These are phyloP conservation scores for Gastrodia elata DNA, from an alignment of 106 monocot species.

Conservation along the genomic window DNA sequence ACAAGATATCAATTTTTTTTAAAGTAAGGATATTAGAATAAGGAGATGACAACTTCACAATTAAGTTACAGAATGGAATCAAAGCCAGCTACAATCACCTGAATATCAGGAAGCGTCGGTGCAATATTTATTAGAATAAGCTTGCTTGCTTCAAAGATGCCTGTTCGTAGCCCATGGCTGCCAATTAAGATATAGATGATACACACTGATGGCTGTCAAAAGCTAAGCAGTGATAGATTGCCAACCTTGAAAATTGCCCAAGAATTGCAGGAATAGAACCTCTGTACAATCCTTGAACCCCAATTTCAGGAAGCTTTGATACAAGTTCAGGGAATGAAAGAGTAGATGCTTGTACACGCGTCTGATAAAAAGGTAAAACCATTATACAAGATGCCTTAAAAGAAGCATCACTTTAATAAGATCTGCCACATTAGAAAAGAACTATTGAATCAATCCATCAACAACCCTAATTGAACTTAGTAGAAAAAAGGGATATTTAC, in stretches of 20 bases:
- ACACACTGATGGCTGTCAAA: neutral
- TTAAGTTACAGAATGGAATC: neutral
- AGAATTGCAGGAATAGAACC: constrained; percentile 94
- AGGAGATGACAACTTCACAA: neutral
- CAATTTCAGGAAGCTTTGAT: constrained; percentile 85
- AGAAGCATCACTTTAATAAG: neutral
- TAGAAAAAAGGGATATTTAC: too few relatives aligned
- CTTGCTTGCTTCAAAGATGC: constrained; percentile 97
- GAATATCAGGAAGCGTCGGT: constrained; percentile 83
- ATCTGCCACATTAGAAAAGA: neutral
- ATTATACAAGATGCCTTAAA: constrained; percentile 2
- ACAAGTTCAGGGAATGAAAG: constrained; percentile 93
- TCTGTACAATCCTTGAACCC: constrained; percentile 77
- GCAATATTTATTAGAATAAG: constrained; percentile 84
- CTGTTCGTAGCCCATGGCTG: constrained; percentile 94
- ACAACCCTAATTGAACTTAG: neutral
- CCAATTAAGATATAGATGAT: constrained; percentile 5
- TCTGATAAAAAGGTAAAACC: constrained; percentile 35
- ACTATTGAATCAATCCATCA: neutral
- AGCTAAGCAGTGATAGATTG: constrained; percentile 6
- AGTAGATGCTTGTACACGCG: constrained; percentile 94
- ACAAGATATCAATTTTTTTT: neutral
- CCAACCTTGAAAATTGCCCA: constrained; percentile 94
- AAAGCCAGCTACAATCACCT: constrained; percentile 33
- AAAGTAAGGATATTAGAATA: neutral